Evolutionary conservation across 2,329 filamentous ascomycete genomes (phyloP).

Genomic region (Emmonsia crescens): DNA sequence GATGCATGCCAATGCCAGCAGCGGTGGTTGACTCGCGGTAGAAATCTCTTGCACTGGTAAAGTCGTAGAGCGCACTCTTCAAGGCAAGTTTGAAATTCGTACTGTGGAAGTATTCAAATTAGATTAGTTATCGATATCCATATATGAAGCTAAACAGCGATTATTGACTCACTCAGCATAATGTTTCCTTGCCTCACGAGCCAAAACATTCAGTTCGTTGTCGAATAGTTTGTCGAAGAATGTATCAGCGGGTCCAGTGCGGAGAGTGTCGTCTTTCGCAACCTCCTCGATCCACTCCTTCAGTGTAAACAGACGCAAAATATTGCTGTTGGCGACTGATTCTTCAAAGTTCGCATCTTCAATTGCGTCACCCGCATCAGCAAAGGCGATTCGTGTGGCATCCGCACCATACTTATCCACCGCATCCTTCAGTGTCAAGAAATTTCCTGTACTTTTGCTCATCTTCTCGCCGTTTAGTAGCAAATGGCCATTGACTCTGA

Average conservation of each 20-base stretch:
- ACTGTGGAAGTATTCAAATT: conserved; percentile 20
- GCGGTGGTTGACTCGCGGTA: conserved; percentile 75
- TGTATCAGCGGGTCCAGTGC: conserved; percentile 61
- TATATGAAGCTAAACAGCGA: background rate
- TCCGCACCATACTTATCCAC: conserved; percentile 91
- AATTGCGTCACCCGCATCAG: conserved; percentile 88
- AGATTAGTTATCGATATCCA: background rate
- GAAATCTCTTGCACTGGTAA: conserved; percentile 76
- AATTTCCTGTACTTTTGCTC: conserved; percentile 96
- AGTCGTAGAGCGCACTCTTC: conserved; percentile 79
- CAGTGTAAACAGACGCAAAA: conserved; percentile 70
- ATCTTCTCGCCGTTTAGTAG: conserved; percentile 97
- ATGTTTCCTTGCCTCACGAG: conserved; percentile 65
- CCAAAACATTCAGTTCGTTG: conserved; percentile 81
- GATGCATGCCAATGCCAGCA: conserved; percentile 76
- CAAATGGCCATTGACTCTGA: conserved; percentile 86
- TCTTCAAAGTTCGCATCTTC: conserved; percentile 97
- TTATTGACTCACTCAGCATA: conserved; percentile 52
- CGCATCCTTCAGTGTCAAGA: conserved; percentile 78
- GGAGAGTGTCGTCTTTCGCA: conserved; percentile 60
- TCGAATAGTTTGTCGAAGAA: conserved; percentile 85
- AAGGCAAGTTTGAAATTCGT: conserved; percentile 81
- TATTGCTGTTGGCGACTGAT: conserved; percentile 81
- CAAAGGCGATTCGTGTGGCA: conserved; percentile 79
- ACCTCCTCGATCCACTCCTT: conserved; percentile 90